Evolutionary conservation across 163 green algal species (phyloP).

Genomic region (Prototheca stagnorum): DNA sequence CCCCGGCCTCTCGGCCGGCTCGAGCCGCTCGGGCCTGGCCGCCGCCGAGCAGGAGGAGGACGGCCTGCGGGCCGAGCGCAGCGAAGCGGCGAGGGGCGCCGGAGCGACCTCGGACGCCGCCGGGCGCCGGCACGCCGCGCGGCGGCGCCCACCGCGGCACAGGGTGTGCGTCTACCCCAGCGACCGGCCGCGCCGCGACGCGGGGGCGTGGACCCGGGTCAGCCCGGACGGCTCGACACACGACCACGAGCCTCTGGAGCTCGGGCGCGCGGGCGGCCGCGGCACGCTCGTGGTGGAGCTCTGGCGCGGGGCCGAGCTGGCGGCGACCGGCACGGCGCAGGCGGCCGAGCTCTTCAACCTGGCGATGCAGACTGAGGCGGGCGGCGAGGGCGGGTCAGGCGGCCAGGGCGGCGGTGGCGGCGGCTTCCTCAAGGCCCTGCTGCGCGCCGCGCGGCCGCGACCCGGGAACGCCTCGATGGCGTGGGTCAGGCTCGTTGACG

Average conservation of each 20-base stretch:
- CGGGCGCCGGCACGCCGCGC: too few species aligned
- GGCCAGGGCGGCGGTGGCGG: background rate
- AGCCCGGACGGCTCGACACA: slow-evolving; percentile 15
- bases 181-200: slow-evolving; percentile 2
- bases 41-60: too few species aligned
- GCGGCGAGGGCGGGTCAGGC: background rate
- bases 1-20: too few species aligned
- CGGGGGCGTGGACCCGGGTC: slow-evolving; percentile 5
- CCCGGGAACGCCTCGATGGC: slow-evolving; percentile 9
- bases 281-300: slow-evolving; percentile 18
- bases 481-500: slow-evolving; percentile 22
- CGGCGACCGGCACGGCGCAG: slow-evolving; percentile 19
- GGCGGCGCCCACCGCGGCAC: too few species aligned
- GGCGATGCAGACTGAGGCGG: background rate
- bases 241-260: slow-evolving; percentile 26
- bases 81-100: background rate
- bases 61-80: background rate
- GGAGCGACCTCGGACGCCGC: background rate
- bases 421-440: slow-evolving; percentile 10
- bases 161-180: too few species aligned
- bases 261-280: background rate
- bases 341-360: slow-evolving; percentile 26
- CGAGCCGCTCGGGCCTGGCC: too few species aligned
- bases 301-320: slow-evolving; percentile 5
- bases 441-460: slow-evolving; percentile 9